These are phyloP conservation scores for Lodderomyces orthopsilosis DNA, from an alignment of 1,139 yeast species.

Conservation along the genomic window DNA sequence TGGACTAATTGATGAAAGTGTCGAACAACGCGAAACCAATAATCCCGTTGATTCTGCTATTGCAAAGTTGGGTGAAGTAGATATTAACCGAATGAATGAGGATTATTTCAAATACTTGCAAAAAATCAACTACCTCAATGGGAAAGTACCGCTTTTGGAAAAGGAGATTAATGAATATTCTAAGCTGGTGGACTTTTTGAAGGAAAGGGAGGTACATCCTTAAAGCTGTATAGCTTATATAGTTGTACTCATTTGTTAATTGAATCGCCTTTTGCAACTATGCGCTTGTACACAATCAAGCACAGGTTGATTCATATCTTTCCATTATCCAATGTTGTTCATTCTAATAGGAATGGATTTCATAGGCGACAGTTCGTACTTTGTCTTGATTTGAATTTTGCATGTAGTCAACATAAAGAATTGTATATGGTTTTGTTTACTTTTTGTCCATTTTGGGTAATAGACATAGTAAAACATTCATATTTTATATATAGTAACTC, in stretches of 20 bases:
- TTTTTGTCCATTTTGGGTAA: conserved; percentile 2
- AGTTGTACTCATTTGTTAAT: no score
- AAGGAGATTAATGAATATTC: conserved; percentile 31
- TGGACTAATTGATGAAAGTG: conserved; percentile 9
- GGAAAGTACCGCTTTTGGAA: conserved; percentile 29
- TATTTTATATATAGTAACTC: neutral
- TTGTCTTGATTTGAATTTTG: no score
- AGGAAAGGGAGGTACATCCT: conserved; percentile 12
- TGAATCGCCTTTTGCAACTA: no score
- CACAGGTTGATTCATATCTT: no score
- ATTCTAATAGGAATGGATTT: no score
- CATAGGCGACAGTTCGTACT: no score
- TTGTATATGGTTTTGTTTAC: no score
- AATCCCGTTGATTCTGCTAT: conserved; percentile 8
- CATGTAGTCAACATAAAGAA: no score
- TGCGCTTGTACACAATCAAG: no score
- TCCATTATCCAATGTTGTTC: no score
- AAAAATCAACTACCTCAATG: conserved; percentile 25
- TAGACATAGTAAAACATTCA: neutral
- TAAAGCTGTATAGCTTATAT: neutral
- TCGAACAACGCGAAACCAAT: conserved; percentile 9
- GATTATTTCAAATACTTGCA: conserved; percentile 29
- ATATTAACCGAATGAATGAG: conserved; percentile 20
- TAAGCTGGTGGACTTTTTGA: conserved; percentile 32
- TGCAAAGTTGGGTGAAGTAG: conserved; percentile 2